Evolutionary conservation across 2,329 filamentous ascomycete species (phyloP), one percentile per base, ranked within the genome.

Genomic region (Fusarium stilboides): DNA sequence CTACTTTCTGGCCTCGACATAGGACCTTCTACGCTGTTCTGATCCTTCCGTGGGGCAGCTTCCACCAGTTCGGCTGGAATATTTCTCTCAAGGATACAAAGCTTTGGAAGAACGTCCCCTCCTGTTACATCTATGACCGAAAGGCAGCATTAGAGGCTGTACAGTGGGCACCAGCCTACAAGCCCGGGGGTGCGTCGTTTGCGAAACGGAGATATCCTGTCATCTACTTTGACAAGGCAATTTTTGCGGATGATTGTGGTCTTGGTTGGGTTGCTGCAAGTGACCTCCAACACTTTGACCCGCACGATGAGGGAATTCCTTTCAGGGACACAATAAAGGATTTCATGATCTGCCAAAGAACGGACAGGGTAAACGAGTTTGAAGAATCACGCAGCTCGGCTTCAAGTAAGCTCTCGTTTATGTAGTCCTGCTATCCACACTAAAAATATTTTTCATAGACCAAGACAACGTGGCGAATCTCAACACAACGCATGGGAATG

Each of bases 121-220:
- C 42, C 0, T 69, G 62, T 12, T 69, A 66, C 9, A 3, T 7
- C 1, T 51, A 46, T 1, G 45, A 66, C 7, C 26, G 15, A 1
- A 28, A 31, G 0, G 26, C 13, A 1, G 36, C 28, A 14, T 1
- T 14, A 12, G 5, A 5, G n/a, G 17, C 2, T 8, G 36, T 12
- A 6, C 39, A 33, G 24, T 65, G 62, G 57, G 33, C 28, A 1
- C 13, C 45, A 1, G 15, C 9, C 0, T 70, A 28, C 7, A 36
- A 39, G 3, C 2, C 13, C 0, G 43, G 19, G 2, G 65, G 54
- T 0, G 1, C n/a, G 1, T 5, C 15, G 0, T 36, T 26, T 7
- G 3, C 42, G 0, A 46, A 44, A 7, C 31, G 67, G 2, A 28
- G 52, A 17, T 70, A 58, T 24, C 67, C 67, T 1, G 55, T 62